phyloP scores from a whole-genome alignment of 192 early-diverging fungal species.

The Coemansia sp. region DNA sequence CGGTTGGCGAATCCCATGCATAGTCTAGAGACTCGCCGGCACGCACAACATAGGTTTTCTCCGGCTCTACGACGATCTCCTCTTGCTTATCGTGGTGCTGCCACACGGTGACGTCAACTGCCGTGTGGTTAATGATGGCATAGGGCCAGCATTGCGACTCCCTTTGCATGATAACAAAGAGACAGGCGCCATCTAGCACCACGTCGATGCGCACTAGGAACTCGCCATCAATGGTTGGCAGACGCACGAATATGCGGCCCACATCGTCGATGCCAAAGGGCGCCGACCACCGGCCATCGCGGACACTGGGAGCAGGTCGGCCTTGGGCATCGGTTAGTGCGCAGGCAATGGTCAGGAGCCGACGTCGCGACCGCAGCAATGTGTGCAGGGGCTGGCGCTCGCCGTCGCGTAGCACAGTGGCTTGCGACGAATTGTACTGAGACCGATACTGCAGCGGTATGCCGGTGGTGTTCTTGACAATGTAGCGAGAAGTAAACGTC shows the following conservation, averaged over 20 bases:
- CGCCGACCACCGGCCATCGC: constrained; percentile 73
- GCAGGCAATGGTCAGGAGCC: constrained; percentile 66
- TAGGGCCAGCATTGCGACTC: constrained; percentile 82
- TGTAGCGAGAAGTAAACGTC: constrained; percentile 86
- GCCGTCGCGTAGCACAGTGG: constrained; percentile 50
- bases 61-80: not conserved
- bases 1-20: constrained; percentile 88
- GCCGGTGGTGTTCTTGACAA: constrained; percentile 77
- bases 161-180: constrained; percentile 83
- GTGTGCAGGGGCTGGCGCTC: constrained; percentile 61
- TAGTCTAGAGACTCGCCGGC: constrained; percentile 64
- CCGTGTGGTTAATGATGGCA: constrained; percentile 60
- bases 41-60: constrained; percentile 25
- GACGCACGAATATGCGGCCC: constrained; percentile 78
- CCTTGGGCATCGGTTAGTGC: constrained; percentile 27
- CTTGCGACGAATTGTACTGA: constrained; percentile 55
- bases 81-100: constrained; percentile 49
- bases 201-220: constrained; percentile 75
- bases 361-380: constrained; percentile 61
- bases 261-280: constrained; percentile 87
- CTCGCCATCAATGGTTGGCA: constrained; percentile 51
- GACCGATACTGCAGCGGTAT: constrained; percentile 75
- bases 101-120: constrained; percentile 68
- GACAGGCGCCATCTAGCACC: constrained; percentile 83
- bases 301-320: not conserved